Base-by-base conservation (phyloP, 257 asterid species). In the Prunella vulgaris region DNA sequence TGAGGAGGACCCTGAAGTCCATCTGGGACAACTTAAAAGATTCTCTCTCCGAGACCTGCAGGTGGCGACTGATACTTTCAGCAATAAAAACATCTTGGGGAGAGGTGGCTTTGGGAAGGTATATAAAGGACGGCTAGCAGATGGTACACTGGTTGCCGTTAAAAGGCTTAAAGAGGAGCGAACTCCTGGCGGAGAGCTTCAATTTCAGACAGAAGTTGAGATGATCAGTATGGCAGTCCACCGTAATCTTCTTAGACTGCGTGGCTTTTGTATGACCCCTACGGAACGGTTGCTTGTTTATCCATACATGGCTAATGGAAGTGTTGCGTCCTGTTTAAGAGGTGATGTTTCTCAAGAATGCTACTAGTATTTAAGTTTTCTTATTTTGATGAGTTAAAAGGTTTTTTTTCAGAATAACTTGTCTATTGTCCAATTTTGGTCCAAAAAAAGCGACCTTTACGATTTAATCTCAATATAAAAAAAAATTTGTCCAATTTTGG, bases 1-100 rank as follows among this genome's bases (percentile, higher is more conserved):
- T 4, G 89, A 84, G 79, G 89, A 84, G 81, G 89, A 84, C 60
- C 87, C 89, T 38, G 89, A 84, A 68, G 89, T 84, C 28, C 89
- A 82, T 61, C 72, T 84, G 63, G 89, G 89, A 32, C 89, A 84
- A 73, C 89, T 84, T 28, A 84, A 82, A 67, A 44, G 89, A 64
- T 84, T 79, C 76, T 81, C 89, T 28, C 83, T 84, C 32, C 77
- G 85, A 12, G 89, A 84, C 68, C 48, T 84, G 70, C 86, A 84
- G 75, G 89, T 84, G 35, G 85, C 89, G 15, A 84, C 89, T 0
- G 89, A 81, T 75, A 75, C 76, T 60, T 84, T 84, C 75, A 84
- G 85, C 80, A 79, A 79, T 60, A 84, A 84, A 48, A 84, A 84
- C 74, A 84, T 84, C 20, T 79, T 84, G 80, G 89, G 89, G 3